Conservation (phyloP, 495 filamentous ascomycete genomes). For the Poronia punctata region DNA sequence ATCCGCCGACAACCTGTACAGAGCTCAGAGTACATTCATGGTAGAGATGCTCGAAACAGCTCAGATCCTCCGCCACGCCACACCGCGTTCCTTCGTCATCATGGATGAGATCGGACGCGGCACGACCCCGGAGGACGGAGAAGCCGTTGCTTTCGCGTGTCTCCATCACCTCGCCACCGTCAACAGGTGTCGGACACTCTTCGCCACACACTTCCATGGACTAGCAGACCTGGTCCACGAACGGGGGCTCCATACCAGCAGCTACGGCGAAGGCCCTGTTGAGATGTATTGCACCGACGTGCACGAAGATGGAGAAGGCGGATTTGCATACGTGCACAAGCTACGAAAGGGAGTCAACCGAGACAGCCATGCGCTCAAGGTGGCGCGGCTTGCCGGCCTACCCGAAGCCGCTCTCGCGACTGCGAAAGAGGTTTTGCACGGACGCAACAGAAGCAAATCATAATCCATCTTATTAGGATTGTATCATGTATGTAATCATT, state of each 20-base stretch:
- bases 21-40: conserved; percentile 94
- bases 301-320: conserved; percentile 54
- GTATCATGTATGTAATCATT: not conserved
- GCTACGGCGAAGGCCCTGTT: conserved; percentile 48
- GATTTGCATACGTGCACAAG: conserved; percentile 81
- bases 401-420: conserved; percentile 53
- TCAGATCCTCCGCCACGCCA: conserved; percentile 59
- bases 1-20: conserved; percentile 85
- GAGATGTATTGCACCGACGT: conserved; percentile 89
- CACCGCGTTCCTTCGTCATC: conserved; percentile 76
- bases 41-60: conserved; percentile 78
- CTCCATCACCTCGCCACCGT: conserved; percentile 71
- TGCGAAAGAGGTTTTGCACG: conserved; percentile 30
- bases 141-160: conserved; percentile 82
- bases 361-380: conserved; percentile 83
- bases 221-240: conserved; percentile 63
- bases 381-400: conserved; percentile 77
- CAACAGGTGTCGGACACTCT: conserved; percentile 73
- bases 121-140: conserved; percentile 85
- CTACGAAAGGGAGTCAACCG: conserved; percentile 77
- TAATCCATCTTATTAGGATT: too few relatives aligned
- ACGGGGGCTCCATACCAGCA: conserved; percentile 23
- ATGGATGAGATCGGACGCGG: conserved; percentile 98
- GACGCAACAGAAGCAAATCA: not conserved
- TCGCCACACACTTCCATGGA: conserved; percentile 91